Percentiles rank a stretch among this genome's conserved stretches.
Conservation (phyloP, 352 stramenopile species). For the Phytopythium sindhum region DNA sequence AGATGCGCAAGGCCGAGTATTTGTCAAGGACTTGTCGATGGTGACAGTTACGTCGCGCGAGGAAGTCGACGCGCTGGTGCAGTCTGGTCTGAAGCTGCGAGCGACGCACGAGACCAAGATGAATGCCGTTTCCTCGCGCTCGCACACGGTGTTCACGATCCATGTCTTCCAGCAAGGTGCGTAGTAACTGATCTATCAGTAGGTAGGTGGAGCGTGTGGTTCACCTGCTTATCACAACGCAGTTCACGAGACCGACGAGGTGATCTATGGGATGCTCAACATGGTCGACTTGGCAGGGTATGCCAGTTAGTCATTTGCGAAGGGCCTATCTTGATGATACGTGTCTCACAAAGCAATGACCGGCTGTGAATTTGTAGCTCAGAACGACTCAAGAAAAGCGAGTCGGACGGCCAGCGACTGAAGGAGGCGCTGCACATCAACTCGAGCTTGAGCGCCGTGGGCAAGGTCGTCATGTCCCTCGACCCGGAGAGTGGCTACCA, state of each 20-base stretch:
- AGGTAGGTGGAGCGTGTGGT: neutral
- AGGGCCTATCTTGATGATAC: neutral
- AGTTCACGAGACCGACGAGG: slow-evolving; percentile 43
- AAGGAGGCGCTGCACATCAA: slow-evolving; percentile 88
- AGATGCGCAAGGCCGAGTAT: slow-evolving; percentile 89
- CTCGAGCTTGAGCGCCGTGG: slow-evolving; percentile 77
- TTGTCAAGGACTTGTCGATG: slow-evolving; percentile 91
- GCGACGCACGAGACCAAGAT: slow-evolving; percentile 93
- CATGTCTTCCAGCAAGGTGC: slow-evolving; percentile 82
- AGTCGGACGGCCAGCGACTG: slow-evolving; percentile 79
- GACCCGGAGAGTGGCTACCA: slow-evolving; percentile 85
- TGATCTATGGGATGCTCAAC: slow-evolving; percentile 84
- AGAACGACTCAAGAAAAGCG: slow-evolving; percentile 84
- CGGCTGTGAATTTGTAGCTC: slow-evolving; percentile 30
- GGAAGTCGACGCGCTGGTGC: slow-evolving; percentile 84
- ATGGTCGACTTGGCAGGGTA: slow-evolving; percentile 81
- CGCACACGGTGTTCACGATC: slow-evolving; percentile 87
- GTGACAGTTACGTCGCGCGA: slow-evolving; percentile 86
- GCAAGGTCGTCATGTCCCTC: slow-evolving; percentile 86
- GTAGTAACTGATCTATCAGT: neutral
- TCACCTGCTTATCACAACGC: neutral
- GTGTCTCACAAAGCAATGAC: neutral
- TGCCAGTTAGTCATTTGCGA: neutral
- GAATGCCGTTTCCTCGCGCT: slow-evolving; percentile 88
- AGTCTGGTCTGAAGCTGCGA: slow-evolving; percentile 80